A percentile compares a stretch with the other conserved stretches of the same genome.
Evolutionary conservation across 305 asterid species (phyloP).

Genomic region (Rubia peregrina): DNA sequence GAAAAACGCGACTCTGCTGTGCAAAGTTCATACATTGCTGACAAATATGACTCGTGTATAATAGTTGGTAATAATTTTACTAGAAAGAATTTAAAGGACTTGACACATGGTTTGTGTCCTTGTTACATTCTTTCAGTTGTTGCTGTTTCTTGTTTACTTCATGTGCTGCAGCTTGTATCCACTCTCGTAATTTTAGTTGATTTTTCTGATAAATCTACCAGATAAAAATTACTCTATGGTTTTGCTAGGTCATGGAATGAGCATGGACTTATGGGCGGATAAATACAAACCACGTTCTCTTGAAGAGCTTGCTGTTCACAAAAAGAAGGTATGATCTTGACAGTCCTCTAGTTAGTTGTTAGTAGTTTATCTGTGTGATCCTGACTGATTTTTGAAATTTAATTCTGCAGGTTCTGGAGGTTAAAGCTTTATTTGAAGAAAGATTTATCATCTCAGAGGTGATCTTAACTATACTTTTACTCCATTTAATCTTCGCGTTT

Average conservation of each 20-base stretch:
- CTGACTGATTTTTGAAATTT: conserved; percentile 17
- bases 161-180: neutral
- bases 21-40: neutral
- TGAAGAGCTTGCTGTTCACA: conserved; percentile 86
- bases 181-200: neutral
- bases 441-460: conserved; percentile 49
- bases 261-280: conserved; percentile 64
- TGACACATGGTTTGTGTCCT: neutral
- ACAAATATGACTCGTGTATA: neutral
- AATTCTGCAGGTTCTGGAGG: conserved; percentile 75
- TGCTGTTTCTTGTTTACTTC: neutral
- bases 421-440: conserved; percentile 76
- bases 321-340: conserved; percentile 60
- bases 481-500: neutral
- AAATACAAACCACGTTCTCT: conserved; percentile 62
- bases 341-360: neutral
- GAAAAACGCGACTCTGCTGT: neutral
- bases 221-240: neutral
- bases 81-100: neutral
- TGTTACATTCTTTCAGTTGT: neutral
- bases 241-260: conserved; percentile 38
- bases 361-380: conserved; percentile 5
- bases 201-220: neutral
- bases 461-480: conserved; percentile 10
- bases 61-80: neutral